Evolutionary conservation across 345 rosid species (phyloP).

Genomic region (Euphorbia peplus): DNA sequence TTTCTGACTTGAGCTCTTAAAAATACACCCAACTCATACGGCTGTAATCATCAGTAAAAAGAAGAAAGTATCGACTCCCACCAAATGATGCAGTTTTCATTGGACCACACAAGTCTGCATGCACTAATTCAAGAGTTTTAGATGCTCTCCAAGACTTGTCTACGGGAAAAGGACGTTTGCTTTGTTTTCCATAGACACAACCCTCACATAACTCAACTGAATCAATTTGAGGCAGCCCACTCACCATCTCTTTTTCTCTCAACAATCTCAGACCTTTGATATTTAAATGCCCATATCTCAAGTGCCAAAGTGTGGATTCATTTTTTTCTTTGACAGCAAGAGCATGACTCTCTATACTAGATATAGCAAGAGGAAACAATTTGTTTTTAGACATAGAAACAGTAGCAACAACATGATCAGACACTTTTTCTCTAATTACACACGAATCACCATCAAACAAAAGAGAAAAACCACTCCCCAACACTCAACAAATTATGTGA

Average conservation of each 20-base stretch:
- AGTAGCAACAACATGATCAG: neutral
- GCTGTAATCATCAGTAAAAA: no score
- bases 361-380: conserved; percentile 7
- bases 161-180: no score
- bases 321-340: neutral
- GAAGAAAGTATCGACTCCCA: no score
- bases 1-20: neutral
- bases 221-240: neutral
- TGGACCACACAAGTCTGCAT: no score
- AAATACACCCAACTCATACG: neutral
- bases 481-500: neutral
- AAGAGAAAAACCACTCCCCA: conserved; percentile 1
- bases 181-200: no score
- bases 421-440: conserved; percentile 3
- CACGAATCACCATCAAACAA: neutral
- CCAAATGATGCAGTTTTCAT: no score
- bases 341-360: conserved; percentile 3
- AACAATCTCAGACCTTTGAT: neutral
- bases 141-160: no score
- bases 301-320: conserved; percentile 13
- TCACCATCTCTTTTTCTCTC: neutral
- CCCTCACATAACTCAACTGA: no score
- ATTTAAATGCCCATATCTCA: conserved; percentile 16
- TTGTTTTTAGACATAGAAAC: neutral
- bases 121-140: no score